Evolutionary conservation across 2,329 filamentous ascomycete species (phyloP).

Genomic region (Botrytis galanthina): DNA sequence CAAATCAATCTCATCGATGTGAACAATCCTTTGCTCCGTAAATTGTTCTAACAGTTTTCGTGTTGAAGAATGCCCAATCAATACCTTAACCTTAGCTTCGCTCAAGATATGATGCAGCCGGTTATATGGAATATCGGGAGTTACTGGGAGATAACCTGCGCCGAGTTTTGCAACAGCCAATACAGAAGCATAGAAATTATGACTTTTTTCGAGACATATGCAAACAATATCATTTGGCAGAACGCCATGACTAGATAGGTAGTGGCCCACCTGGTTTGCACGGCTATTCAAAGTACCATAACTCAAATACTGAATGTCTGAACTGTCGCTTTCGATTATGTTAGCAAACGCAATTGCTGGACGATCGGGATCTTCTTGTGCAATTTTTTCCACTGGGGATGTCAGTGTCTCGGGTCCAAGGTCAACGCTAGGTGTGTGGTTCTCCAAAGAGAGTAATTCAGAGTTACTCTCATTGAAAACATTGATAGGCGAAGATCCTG

Average conservation of each 20-base stretch:
- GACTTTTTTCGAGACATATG: conserved; percentile 75
- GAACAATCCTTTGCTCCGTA: conserved; percentile 29
- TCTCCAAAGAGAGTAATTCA: conserved; percentile 35
- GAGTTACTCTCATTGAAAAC: conserved; percentile 24
- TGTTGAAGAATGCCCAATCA: conserved; percentile 43
- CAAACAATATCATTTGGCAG: conserved; percentile 60
- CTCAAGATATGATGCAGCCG: conserved; percentile 60
- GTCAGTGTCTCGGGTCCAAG: conserved; percentile 29
- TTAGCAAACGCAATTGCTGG: conserved; percentile 64
- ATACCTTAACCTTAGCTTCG: conserved; percentile 54
- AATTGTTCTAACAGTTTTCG: conserved; percentile 26
- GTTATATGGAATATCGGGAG: conserved; percentile 65
- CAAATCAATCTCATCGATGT: conserved; percentile 36
- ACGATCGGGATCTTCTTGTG: conserved; percentile 46
- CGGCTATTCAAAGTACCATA: conserved; percentile 62
- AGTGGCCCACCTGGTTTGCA: conserved; percentile 63
- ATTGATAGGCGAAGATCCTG: conserved; percentile 14
- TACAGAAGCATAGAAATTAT: conserved; percentile 69
- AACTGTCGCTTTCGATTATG: conserved; percentile 43
- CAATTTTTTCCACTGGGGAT: conserved; percentile 36
- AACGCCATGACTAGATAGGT: conserved; percentile 50
- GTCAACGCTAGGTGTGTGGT: conserved; percentile 24
- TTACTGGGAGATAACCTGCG: conserved; percentile 75
- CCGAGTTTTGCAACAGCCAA: conserved; percentile 73
- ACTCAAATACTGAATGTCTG: conserved; percentile 49